Percentiles rank a stretch among this genome's conserved stretches.
Evolutionary conservation across 129 eudicot genomes (phyloP).

Genomic region (Artemisia argyi): DNA sequence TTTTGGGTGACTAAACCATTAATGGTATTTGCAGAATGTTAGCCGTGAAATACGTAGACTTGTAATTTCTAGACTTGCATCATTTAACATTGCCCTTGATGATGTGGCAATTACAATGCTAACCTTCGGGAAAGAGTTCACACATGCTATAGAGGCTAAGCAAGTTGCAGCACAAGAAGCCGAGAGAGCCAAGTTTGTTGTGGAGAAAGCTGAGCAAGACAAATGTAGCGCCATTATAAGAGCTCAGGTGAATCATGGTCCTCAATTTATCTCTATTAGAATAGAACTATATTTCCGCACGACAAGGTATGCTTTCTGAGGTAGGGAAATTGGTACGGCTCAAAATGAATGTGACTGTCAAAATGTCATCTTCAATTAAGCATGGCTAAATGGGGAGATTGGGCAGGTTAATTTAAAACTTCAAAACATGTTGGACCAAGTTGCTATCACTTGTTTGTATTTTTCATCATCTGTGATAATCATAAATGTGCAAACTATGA

Average conservation of each 20-base stretch:
- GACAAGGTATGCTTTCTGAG: not conserved
- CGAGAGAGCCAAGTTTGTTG: conserved; percentile 72
- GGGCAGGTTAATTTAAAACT: no score
- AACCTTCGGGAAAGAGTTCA: conserved; percentile 66
- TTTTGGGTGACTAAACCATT: not conserved
- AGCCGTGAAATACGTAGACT: conserved; percentile 62
- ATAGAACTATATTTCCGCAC: no score
- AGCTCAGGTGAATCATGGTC: conserved; percentile 49
- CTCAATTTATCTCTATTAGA: not conserved
- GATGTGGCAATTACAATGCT: conserved; percentile 65
- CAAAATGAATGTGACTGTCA: not conserved
- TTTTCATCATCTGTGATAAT: no score
- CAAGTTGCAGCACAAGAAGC: conserved; percentile 83
- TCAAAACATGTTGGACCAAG: no score
- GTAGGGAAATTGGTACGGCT: not conserved
- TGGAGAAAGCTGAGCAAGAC: conserved; percentile 80
- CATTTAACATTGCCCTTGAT: conserved; percentile 57
- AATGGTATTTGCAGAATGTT: conserved; percentile 38
- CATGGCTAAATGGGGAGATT: no score
- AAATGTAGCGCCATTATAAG: conserved; percentile 62
- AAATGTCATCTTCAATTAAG: not conserved
- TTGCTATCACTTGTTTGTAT: no score
- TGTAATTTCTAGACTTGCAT: conserved; percentile 47
- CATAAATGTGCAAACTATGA: no score
- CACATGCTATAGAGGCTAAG: conserved; percentile 67